Evolutionary conservation across 352 stramenopile species (phyloP), one percentile per base, ranked within the genome.

Genomic region (Phytophthora crassamura): DNA sequence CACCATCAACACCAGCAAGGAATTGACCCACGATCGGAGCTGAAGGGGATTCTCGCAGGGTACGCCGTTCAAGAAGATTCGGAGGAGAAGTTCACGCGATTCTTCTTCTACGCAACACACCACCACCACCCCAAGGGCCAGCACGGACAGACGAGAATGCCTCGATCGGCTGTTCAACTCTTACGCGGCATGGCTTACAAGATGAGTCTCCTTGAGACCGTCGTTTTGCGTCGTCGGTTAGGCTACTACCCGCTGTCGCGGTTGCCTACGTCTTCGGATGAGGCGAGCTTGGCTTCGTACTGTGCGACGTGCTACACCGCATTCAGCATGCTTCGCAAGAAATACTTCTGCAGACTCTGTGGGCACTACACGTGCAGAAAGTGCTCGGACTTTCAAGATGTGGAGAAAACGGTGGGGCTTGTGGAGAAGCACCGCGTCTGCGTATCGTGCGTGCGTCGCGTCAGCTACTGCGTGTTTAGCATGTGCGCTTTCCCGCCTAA

Each of bases 11-110:
- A 68, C 30, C 55, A 61, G 32, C 51, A 69, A 20, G 52, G 32
- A 32, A 55, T 56, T 36, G 48, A 64, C 41, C 7, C 60, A 32
- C 62, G 39, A 14, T 46, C 69, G 3, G 64, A 72, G 8, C 41
- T 89, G 6, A 74, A 78, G 20, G 78, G 80, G 0, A 56, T 89
- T 38, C 25, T 88, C 3, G 72, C 74, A 0, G 82, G 82, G 15
- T 91, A 91, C 50, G 78, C 87, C 20, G 55, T 89, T 5, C 76
- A 86, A 20, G 82, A 89, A 59, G 78, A 89, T 48, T 73, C 69
- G 16, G 64, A 76, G 34, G 78, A 79, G 10, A 77, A 89, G 55
- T 83, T 81, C 51, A 91, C 82, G 34, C 76, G 82, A 0, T 53
- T 91, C 15, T 91, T 89, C 60, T 88, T 91, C 53, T 85, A 88